These are phyloP conservation scores for Neoboletus magnificus DNA, from an alignment of 768 basidiomycete genomes.

Conservation along the genomic window DNA sequence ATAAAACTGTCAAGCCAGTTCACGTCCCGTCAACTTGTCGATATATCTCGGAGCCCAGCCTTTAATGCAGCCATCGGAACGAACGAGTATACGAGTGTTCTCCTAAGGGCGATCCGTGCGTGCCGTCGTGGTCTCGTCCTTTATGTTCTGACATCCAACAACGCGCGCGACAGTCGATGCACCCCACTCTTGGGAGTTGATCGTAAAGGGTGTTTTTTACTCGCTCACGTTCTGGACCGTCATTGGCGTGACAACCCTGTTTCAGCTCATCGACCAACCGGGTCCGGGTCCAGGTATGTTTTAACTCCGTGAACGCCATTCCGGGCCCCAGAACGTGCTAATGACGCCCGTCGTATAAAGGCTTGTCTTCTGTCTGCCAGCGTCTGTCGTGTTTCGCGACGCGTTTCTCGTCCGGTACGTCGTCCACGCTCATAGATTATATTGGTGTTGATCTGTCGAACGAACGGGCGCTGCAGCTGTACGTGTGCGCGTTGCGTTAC, in stretches of 20 bases:
- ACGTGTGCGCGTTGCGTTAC: neutral
- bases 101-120: slow-evolving; percentile 16
- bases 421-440: neutral
- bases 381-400: neutral
- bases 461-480: neutral
- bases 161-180: slow-evolving; percentile 10
- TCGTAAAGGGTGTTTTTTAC: slow-evolving; percentile 7
- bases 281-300: neutral
- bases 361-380: neutral
- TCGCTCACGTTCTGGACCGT: slow-evolving; percentile 10
- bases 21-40: neutral
- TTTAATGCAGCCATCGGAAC: neutral
- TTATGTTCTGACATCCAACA: neutral
- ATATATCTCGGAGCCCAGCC: too few relatives aligned
- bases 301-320: neutral
- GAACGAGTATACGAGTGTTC: neutral
- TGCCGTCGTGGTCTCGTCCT: neutral
- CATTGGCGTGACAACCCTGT: neutral
- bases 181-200: slow-evolving; percentile 15
- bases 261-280: neutral
- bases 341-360: neutral
- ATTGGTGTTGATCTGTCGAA: neutral
- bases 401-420: slow-evolving; percentile 1
- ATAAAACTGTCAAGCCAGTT: neutral
- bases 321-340: neutral